Evolutionary conservation across 208 protist species (phyloP), one percentile per base, ranked within the genome.

Genomic region (Phytomonas francai): DNA sequence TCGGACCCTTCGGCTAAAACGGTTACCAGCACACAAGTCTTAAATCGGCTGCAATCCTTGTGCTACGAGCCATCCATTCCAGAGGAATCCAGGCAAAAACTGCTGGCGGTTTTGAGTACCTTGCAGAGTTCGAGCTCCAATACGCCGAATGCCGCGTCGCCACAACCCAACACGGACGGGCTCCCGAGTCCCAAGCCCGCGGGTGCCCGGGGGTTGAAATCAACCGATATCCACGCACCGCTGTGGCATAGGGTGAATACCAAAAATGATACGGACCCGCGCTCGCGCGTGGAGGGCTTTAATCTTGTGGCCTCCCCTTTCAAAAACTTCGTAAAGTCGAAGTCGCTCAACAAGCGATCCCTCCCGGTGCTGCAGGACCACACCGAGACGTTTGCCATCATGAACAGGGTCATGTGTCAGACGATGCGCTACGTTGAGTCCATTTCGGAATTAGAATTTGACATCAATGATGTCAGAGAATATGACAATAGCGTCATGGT

Each of bases 391-490:
- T 94, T 94, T 77, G 68, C 65, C n/a, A 70, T 66, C 29, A 85
- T 94, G 78, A 94, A 94, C 64, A 66, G 60, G 58, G 65, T 86
- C 28, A 80, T 81, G 69, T 74, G 83, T 63, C 78, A 91, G 67
- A 91, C 85, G 1, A 74, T 94, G 14, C 81, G 81, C 19, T 94
- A 89, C 71, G 73, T 94, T n/a, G 87, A 91, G 30, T 78, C 86
- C 36, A 80, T 94, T 11, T 81, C 81, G 30, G 82, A 88, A 57
- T 74, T 94, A 19, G 80, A 94, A 65, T 94, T 94, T 68, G 83
- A 87, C 65, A 83, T 88, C 27, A 61, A 65, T 25, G 67, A 82
- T 62, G 72, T 94, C 39, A 77, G 72, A 19, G 85, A 92, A 63
- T 79, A 87, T 32, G 85, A 94, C 62, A 84, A 82, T 6, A 89